Percentiles rank a stretch among this genome's conserved stretches.
phyloP scores from a whole-genome alignment of 495 filamentous ascomycete species.

The Penicillium egyptiacum region DNA sequence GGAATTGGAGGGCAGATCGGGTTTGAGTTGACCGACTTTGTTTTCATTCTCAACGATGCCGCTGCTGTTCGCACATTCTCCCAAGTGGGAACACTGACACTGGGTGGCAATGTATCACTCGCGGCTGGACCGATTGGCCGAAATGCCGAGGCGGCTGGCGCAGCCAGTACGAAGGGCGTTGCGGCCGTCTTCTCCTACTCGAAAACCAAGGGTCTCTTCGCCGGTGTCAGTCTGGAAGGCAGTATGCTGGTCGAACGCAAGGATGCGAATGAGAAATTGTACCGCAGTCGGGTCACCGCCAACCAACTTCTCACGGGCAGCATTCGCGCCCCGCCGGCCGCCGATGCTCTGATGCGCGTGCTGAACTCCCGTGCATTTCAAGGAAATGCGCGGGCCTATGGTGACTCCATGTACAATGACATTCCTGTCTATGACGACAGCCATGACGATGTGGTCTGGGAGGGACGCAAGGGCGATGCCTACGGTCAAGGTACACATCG shows the following conservation, averaged over 20 bases:
- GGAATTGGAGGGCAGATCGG: slow-evolving; percentile 97
- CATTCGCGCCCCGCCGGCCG: slow-evolving; percentile 75
- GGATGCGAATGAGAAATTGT: slow-evolving; percentile 96
- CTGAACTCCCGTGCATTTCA: slow-evolving; percentile 82
- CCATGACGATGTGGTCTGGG: slow-evolving; percentile 93
- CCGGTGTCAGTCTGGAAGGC: slow-evolving; percentile 91
- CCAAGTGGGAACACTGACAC: slow-evolving; percentile 82
- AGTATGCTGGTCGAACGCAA: slow-evolving; percentile 86
- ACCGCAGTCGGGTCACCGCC: slow-evolving; percentile 80
- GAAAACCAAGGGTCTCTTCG: slow-evolving; percentile 96
- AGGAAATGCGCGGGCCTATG: slow-evolving; percentile 51
- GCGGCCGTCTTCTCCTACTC: slow-evolving; percentile 93
- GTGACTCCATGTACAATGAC: slow-evolving; percentile 88
- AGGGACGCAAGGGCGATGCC: slow-evolving; percentile 70
- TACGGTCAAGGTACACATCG: slow-evolving; percentile 71
- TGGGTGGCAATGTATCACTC: slow-evolving; percentile 95
- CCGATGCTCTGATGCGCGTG: slow-evolving; percentile 79
- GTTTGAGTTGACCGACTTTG: slow-evolving; percentile 96
- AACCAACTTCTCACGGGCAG: slow-evolving; percentile 73
- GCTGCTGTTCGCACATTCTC: slow-evolving; percentile 92
- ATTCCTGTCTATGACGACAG: slow-evolving; percentile 86
- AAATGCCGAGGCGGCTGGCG: slow-evolving; percentile 95
- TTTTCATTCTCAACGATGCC: slow-evolving; percentile 96
- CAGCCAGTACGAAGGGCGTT: slow-evolving; percentile 84
- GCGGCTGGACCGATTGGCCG: slow-evolving; percentile 91